Conservation (phyloP, 306 rosid species). For the Rosa multiflora region DNA sequence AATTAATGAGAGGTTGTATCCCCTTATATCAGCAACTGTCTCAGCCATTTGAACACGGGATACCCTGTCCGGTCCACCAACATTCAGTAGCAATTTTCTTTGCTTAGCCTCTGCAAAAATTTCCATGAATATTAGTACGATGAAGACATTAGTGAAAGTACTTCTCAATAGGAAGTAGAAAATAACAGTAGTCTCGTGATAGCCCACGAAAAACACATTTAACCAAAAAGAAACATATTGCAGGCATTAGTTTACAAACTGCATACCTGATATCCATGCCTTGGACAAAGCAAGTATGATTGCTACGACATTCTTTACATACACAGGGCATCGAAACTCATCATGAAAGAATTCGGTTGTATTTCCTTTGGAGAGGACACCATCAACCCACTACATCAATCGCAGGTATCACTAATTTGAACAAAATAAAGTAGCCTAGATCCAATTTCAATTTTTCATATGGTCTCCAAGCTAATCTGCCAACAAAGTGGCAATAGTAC, state of each 20-base stretch:
- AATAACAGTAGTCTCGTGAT: background rate
- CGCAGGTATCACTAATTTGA: constrained; percentile 18
- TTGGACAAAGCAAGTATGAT: constrained; percentile 56
- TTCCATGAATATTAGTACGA: constrained; percentile 22
- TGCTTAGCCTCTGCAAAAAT: constrained; percentile 55
- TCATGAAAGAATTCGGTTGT: constrained; percentile 65
- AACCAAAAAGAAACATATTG: background rate
- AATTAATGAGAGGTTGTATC: constrained; percentile 60
- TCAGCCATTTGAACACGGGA: constrained; percentile 91
- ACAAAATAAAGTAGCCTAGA: constrained; percentile 8
- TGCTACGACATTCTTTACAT: constrained; percentile 72
- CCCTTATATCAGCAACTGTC: constrained; percentile 72
- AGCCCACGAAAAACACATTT: background rate
- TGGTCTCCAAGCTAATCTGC: background rate
- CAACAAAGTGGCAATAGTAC: background rate
- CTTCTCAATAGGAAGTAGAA: background rate
- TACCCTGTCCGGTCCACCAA: constrained; percentile 81
- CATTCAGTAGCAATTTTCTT: constrained; percentile 67
- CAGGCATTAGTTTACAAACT: background rate
- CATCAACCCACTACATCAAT: constrained; percentile 81
- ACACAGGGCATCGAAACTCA: constrained; percentile 87
- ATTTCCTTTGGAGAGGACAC: constrained; percentile 65
- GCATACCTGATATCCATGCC: constrained; percentile 72
- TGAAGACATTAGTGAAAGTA: constrained; percentile 22
- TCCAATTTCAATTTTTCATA: background rate